Evolutionary conservation across 2,329 filamentous ascomycete species (phyloP).

Genomic region (Amesomyces nigricolor): DNA sequence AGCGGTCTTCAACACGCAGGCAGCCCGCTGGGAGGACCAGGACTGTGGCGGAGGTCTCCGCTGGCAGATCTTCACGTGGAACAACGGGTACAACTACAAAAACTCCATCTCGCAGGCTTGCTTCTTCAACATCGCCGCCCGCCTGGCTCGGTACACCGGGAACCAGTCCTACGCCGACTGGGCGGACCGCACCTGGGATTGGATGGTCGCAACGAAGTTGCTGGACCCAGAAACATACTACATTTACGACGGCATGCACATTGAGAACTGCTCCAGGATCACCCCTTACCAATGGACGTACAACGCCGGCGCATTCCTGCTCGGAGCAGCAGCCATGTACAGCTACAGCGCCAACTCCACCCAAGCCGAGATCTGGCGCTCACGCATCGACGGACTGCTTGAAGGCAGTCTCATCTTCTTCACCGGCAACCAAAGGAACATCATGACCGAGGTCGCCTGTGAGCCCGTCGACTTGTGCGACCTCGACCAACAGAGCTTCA

Average conservation of each 20-base stretch:
- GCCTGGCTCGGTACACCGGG: slow-evolving; percentile 65
- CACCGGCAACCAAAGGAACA: slow-evolving; percentile 41
- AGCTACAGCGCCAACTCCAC: slow-evolving; percentile 47
- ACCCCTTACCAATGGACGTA: slow-evolving; percentile 63
- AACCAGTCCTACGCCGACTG: slow-evolving; percentile 73
- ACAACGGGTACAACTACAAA: slow-evolving; percentile 70
- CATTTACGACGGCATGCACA: slow-evolving; percentile 58
- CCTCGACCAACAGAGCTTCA: slow-evolving; percentile 58
- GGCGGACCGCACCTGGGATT: slow-evolving; percentile 69
- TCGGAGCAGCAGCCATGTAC: slow-evolving; percentile 63
- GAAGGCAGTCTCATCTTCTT: slow-evolving; percentile 50
- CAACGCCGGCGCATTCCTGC: slow-evolving; percentile 61
- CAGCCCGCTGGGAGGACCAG: slow-evolving; percentile 62
- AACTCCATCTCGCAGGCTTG: slow-evolving; percentile 47
- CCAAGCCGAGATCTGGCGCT: slow-evolving; percentile 45
- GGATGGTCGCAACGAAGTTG: slow-evolving; percentile 54
- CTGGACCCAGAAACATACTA: slow-evolving; percentile 51
- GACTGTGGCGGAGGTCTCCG: slow-evolving; percentile 70
- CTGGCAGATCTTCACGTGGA: slow-evolving; percentile 83
- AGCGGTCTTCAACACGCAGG: slow-evolving; percentile 76
- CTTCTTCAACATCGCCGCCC: slow-evolving; percentile 50
- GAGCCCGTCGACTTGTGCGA: slow-evolving; percentile 58
- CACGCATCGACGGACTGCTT: slow-evolving; percentile 52
- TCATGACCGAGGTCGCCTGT: slow-evolving; percentile 63
- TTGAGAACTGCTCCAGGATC: slow-evolving; percentile 51